Evolutionary conservation across 2,329 filamentous ascomycete species (phyloP).

Genomic region (Talaromyces rugulosus): DNA sequence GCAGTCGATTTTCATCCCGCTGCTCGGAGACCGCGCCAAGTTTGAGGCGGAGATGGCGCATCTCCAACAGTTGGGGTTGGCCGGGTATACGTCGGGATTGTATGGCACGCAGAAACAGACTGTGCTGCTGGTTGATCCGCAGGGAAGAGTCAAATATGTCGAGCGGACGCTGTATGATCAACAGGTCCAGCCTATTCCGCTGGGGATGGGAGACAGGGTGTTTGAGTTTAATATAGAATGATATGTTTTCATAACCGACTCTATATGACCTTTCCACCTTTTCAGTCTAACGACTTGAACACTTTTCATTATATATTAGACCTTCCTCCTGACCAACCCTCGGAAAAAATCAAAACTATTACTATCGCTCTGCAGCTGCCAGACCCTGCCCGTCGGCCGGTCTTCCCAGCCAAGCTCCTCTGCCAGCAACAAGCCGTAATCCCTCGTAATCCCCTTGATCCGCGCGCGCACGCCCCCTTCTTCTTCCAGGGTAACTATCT

Average conservation of each 20-base stretch:
- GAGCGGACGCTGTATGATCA: constrained; percentile 59
- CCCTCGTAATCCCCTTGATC: constrained; percentile 82
- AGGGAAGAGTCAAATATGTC: constrained; percentile 57
- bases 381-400: constrained; percentile 69
- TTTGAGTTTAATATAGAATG: constrained; percentile 32
- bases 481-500: constrained; percentile 71
- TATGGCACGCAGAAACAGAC: constrained; percentile 66
- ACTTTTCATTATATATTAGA: constrained; percentile 25
- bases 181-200: constrained; percentile 44
- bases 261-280: too few relatives aligned
- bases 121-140: constrained; percentile 52
- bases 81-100: constrained; percentile 42
- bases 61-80: constrained; percentile 12
- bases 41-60: constrained; percentile 8
- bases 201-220: constrained; percentile 44
- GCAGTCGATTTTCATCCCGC: constrained; percentile 59
- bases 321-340: constrained; percentile 77
- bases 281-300: too few relatives aligned
- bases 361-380: constrained; percentile 87
- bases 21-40: constrained; percentile 39
- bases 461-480: constrained; percentile 70
- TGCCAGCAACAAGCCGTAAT: constrained; percentile 82
- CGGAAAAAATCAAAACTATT: constrained; percentile 99
- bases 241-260: not conserved
- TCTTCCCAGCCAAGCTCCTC: constrained; percentile 77